Evolutionary conservation across 768 basidiomycete species (phyloP), one percentile per base, ranked within the genome.

Genomic region (Lactifluus piperatus): DNA sequence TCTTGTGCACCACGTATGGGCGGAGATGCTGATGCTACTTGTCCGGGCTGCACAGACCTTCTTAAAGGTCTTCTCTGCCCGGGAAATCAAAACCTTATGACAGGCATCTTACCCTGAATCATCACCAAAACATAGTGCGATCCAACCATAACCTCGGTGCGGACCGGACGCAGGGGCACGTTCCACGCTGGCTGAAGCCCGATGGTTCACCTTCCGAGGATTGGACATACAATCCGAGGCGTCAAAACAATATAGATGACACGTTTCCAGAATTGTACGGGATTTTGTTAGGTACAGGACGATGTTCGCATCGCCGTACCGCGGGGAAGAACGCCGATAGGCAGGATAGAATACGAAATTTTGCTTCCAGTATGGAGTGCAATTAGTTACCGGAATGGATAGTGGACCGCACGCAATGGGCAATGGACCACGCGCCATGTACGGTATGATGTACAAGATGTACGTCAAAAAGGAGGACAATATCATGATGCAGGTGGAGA

Each of bases 361-460:
- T 27, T 13, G 1, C 37, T 32, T 51, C 51, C 54, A 50, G 34
- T 45, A 44, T 30, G 48, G 41, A 20, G 48, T 27, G 9, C 18
- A 34, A n/a, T n/a, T 13, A 27, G 46, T 55, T 43, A 30, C 48
- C 53, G 41, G 43, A 55, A 36, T 22, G 32, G 24, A 29, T 45
- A 14, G 37, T 36, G 30, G 27, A 29, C 59, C 49, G 46, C 54
- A n/a, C n/a, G n/a, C n/a, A n/a, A n/a, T n/a, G n/a, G n/a, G n/a
- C n/a, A n/a, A n/a, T n/a, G 24, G 27, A 29, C 59, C 49, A 39
- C 54, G 29, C 26, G 34, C 49, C 30, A 37, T 34, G 34, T 49
- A 54, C 14, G 41, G 30, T 51, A 43, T 56, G 59, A 51, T 51
- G 59, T 56, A 51, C 48, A 56, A 56, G 59, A 60, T 56, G 54